Percentiles rank a stretch among this genome's conserved stretches.
These are phyloP conservation scores for Dictyostelium capitatum DNA, from an alignment of 78 protist species.

Conservation along the genomic window DNA sequence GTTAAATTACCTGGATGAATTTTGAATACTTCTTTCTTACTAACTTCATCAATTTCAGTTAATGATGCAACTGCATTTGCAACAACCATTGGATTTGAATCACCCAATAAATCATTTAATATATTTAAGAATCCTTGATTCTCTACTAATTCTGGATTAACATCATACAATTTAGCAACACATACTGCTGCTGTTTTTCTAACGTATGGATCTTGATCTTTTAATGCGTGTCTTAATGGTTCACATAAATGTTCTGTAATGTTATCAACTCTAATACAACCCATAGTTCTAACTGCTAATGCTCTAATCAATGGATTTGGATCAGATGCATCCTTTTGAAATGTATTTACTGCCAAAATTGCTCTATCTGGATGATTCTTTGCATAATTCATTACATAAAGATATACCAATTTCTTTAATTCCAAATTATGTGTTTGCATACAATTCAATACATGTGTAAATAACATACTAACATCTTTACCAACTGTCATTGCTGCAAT, in stretches of 20 bases:
- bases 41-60: conserved; percentile 93
- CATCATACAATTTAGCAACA: conserved; percentile 98
- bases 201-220: conserved; percentile 98
- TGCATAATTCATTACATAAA: conserved; percentile 99
- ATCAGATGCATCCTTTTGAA: conserved; percentile 96
- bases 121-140: conserved; percentile 96
- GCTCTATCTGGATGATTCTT: conserved; percentile 98
- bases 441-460: conserved; percentile 96
- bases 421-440: conserved; percentile 96
- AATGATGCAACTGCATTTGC: conserved; percentile 98
- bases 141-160: conserved; percentile 93
- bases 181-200: conserved; percentile 99
- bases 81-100: conserved; percentile 99
- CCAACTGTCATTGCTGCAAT: conserved; percentile 99
- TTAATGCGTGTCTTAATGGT: conserved; percentile 94
- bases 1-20: conserved; percentile 74
- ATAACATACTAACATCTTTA: conserved; percentile 96
- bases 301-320: conserved; percentile 98
- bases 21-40: conserved; percentile 70
- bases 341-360: conserved; percentile 98
- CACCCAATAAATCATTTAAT: conserved; percentile 93
- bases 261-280: conserved; percentile 97
- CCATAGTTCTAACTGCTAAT: conserved; percentile 99
- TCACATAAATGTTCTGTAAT: conserved; percentile 96
- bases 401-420: conserved; percentile 99